phyloP scores from a whole-genome alignment of 495 filamentous ascomycete species.

The Lepraria neglecta region DNA sequence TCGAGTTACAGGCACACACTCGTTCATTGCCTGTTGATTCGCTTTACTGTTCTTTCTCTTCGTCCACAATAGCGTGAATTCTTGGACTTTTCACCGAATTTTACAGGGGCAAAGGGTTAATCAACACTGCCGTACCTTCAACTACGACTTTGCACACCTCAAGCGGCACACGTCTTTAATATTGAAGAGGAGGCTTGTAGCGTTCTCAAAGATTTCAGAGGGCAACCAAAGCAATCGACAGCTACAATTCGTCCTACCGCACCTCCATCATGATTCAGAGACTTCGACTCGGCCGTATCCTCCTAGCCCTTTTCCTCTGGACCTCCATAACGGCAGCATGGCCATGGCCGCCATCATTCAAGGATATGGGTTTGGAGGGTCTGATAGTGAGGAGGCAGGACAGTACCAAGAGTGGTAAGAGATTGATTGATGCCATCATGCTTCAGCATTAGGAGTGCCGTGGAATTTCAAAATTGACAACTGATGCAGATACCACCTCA shows the following conservation, averaged over 20 bases:
- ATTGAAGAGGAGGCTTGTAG: neutral
- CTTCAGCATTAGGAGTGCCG: neutral
- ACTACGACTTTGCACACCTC: neutral
- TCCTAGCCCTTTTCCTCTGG: slow-evolving; percentile 39
- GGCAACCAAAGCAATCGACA: neutral
- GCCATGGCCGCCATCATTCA: slow-evolving; percentile 40
- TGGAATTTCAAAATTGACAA: neutral
- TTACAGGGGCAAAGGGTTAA: slow-evolving; percentile 13
- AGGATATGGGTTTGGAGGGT: slow-evolving; percentile 19
- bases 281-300: slow-evolving; percentile 15
- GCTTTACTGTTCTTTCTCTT: slow-evolving; percentile 1
- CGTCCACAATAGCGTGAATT: neutral
- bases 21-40: slow-evolving; percentile 15
- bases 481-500: slow-evolving; percentile 9
- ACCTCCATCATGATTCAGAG: slow-evolving; percentile 17
- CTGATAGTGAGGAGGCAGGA: slow-evolving; percentile 29
- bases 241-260: neutral
- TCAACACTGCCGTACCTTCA: neutral
- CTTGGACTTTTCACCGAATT: neutral
- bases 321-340: slow-evolving; percentile 44
- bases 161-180: neutral
- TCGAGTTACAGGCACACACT: slow-evolving; percentile 14
- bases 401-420: slow-evolving; percentile 24
- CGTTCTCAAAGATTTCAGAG: neutral
- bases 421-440: neutral